These are phyloP conservation scores for Graphilbum sp. DNA, from an alignment of 2,329 filamentous ascomycete genomes.

Conservation along the genomic window DNA sequence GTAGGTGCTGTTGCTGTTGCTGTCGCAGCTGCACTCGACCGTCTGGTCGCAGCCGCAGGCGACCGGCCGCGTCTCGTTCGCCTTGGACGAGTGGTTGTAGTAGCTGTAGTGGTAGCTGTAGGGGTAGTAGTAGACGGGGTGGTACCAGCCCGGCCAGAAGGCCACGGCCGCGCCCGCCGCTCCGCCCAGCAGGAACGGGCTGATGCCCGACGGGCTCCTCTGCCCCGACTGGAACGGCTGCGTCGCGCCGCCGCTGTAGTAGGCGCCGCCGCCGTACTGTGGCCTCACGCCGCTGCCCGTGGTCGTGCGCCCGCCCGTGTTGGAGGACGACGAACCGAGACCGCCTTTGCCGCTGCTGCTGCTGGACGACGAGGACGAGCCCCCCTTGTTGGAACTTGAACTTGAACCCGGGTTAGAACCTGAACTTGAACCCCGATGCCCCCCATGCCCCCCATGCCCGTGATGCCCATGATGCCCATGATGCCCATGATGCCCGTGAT, in stretches of 20 bases:
- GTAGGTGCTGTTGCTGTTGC: constrained; percentile 43
- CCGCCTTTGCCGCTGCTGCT: constrained; percentile 3
- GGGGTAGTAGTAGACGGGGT: constrained; percentile 43
- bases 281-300: constrained; percentile 41
- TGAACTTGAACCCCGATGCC: too few relatives aligned
- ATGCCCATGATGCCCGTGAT: too few relatives aligned
- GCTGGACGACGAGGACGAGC: constrained; percentile 1
- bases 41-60: constrained; percentile 42
- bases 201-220: constrained; percentile 31
- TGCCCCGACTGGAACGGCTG: constrained; percentile 44
- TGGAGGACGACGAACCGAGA: constrained; percentile 18
- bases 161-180: constrained; percentile 26
- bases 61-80: constrained; percentile 44
- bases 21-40: constrained; percentile 50
- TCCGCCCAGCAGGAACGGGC: constrained; percentile 33
- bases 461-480: too few relatives aligned
- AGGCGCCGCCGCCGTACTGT: constrained; percentile 42
- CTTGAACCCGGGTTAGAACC: not conserved
- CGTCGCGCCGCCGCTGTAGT: constrained; percentile 49
- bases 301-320: constrained; percentile 33
- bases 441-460: too few relatives aligned
- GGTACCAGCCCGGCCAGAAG: constrained; percentile 53
- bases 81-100: constrained; percentile 31
- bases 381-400: not conserved
- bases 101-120: constrained; percentile 33